These are phyloP conservation scores for Trichodelitschia bisporula DNA, from an alignment of 495 filamentous ascomycete genomes.

Conservation along the genomic window DNA sequence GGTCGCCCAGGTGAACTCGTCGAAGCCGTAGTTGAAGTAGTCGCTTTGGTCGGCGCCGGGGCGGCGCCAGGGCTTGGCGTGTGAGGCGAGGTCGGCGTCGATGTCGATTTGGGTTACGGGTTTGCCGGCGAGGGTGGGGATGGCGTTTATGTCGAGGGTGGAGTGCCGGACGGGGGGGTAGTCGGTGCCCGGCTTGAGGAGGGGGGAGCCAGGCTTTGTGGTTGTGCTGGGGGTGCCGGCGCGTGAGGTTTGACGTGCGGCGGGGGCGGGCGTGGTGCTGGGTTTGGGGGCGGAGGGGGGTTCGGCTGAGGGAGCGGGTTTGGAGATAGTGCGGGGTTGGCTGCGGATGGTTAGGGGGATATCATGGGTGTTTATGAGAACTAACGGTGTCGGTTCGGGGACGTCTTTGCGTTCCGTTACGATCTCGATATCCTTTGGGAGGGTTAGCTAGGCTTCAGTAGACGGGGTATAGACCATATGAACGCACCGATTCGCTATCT, in stretches of 20 bases:
- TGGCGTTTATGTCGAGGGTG: constrained; percentile 62
- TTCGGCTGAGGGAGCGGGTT: no score
- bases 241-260: no score
- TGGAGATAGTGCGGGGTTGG: no score
- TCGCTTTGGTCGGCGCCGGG: constrained; percentile 89
- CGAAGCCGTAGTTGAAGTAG: constrained; percentile 99
- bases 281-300: no score
- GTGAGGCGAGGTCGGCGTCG: constrained; percentile 52
- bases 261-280: no score
- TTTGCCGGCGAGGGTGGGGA: constrained; percentile 25
- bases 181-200: no score
- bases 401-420: constrained; percentile 72
- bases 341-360: constrained; percentile 14
- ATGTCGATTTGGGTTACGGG: constrained; percentile 33
- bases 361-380: constrained; percentile 8
- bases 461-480: background rate
- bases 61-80: constrained; percentile 85
- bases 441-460: constrained; percentile 2
- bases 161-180: constrained; percentile 48
- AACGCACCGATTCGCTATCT: constrained; percentile 17
- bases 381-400: constrained; percentile 40
- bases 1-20: constrained; percentile 94
- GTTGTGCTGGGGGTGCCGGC: background rate
- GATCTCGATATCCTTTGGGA: constrained; percentile 64
- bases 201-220: constrained; percentile 9